A percentile compares a stretch with the other conserved stretches of the same genome.
Evolutionary conservation across 768 basidiomycete genomes (phyloP).

Genomic region (Calocera viscosa): DNA sequence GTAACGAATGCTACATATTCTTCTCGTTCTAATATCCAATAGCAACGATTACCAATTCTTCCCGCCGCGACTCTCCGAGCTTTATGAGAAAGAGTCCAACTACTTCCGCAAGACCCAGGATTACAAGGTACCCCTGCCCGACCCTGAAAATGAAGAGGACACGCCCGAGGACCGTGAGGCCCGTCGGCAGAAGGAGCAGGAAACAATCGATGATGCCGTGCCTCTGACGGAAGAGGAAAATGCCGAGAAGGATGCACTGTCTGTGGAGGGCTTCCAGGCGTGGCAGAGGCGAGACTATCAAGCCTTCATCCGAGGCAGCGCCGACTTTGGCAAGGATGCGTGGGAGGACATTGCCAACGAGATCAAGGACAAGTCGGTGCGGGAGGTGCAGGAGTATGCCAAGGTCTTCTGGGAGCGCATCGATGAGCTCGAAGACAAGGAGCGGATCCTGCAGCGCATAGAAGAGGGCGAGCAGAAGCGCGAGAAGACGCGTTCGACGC

Average conservation of each 20-base stretch:
- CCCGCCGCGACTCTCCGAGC: slow-evolving; percentile 58
- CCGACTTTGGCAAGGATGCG: slow-evolving; percentile 18
- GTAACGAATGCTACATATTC: slow-evolving; percentile 23
- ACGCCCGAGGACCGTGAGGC: slow-evolving; percentile 75
- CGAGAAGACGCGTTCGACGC: slow-evolving; percentile 69
- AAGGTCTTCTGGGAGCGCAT: slow-evolving; percentile 80
- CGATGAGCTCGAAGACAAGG: slow-evolving; percentile 67
- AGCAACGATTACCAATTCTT: slow-evolving; percentile 98
- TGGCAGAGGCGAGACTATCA: slow-evolving; percentile 94
- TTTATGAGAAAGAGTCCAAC: slow-evolving; percentile 51
- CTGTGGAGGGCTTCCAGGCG: slow-evolving; percentile 67
- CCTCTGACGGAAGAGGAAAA: slow-evolving; percentile 82
- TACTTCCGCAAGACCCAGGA: slow-evolving; percentile 22
- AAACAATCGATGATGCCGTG: slow-evolving; percentile 80
- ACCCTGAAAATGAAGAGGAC: slow-evolving; percentile 56
- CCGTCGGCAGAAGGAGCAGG: slow-evolving; percentile 66
- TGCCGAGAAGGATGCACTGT: slow-evolving; percentile 64
- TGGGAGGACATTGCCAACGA: slow-evolving; percentile 52
- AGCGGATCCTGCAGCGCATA: slow-evolving; percentile 72
- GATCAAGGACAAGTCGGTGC: slow-evolving; percentile 66
- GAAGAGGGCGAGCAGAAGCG: slow-evolving; percentile 82
- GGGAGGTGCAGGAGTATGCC: slow-evolving; percentile 68
- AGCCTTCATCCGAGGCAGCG: slow-evolving; percentile 46
- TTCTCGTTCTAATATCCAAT: slow-evolving; percentile 10
- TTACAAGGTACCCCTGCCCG: slow-evolving; percentile 39